phyloP scores from a whole-genome alignment of 768 basidiomycete species.

The Suillus bovinus region DNA sequence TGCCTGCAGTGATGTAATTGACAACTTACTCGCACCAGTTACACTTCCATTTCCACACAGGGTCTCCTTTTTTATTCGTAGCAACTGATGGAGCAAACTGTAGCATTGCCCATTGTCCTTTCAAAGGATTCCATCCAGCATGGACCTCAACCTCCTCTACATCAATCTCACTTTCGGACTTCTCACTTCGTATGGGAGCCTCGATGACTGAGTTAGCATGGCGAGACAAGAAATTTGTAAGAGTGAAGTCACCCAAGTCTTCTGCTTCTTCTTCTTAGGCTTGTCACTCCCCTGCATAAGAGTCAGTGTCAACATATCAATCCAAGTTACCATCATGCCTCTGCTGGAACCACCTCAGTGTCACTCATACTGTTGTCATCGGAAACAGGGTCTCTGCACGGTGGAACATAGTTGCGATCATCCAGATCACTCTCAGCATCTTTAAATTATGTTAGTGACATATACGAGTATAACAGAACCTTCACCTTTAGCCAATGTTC shows the following conservation, averaged over 20 bases:
- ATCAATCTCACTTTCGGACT: slow-evolving; percentile 4
- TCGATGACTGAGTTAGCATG: no score
- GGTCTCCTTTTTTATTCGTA: slow-evolving; percentile 1
- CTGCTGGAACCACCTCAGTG: no score
- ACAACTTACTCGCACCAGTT: slow-evolving; percentile 5
- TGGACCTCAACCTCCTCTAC: not conserved
- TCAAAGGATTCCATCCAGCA: not conserved
- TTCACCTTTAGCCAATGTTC: not conserved
- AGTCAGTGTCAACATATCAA: no score
- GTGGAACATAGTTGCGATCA: no score
- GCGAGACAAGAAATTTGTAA: no score
- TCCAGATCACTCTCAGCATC: no score
- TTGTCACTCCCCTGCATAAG: no score
- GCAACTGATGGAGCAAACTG: slow-evolving; percentile 3
- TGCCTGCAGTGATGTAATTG: not conserved
- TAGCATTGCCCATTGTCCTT: slow-evolving; percentile 2
- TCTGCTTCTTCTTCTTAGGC: no score
- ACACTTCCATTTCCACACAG: slow-evolving; percentile 4
- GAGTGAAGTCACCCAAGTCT: no score
- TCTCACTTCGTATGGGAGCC: slow-evolving; percentile 5
- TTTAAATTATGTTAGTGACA: not conserved
- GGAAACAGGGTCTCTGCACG: no score
- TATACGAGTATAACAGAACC: not conserved
- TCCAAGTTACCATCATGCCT: no score
- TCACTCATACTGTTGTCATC: no score